Percentiles rank a stretch among this genome's conserved stretches.
Evolutionary conservation across 2,329 filamentous ascomycete species (phyloP).

Genomic region (Trichophyton simii): DNA sequence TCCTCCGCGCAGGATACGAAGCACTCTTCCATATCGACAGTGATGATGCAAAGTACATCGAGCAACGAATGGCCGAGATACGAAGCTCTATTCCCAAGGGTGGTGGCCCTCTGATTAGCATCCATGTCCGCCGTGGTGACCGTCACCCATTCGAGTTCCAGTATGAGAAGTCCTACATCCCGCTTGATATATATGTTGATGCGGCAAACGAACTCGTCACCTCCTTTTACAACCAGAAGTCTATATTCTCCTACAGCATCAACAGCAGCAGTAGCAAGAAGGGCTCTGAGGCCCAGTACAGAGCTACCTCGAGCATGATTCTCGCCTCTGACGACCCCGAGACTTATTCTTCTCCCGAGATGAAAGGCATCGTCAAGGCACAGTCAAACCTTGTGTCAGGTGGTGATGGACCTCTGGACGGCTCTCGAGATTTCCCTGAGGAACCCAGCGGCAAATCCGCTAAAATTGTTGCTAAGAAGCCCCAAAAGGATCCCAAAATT

Average conservation of each 20-base stretch:
- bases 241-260: conserved; percentile 8
- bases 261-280: conserved; percentile 14
- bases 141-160: conserved; percentile 64
- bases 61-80: conserved; percentile 46
- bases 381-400: conserved; percentile 68
- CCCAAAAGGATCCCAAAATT: conserved; percentile 53
- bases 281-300: conserved; percentile 33
- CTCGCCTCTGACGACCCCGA: conserved; percentile 72
- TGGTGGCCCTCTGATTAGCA: conserved; percentile 49
- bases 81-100: conserved; percentile 31
- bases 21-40: conserved; percentile 57
- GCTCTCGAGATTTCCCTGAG: neutral
- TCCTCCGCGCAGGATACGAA: conserved; percentile 59
- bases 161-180: conserved; percentile 66
- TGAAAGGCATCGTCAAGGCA: conserved; percentile 41
- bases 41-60: conserved; percentile 55
- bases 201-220: conserved; percentile 47
- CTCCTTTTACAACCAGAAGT: conserved; percentile 18
- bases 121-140: conserved; percentile 73
- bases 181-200: conserved; percentile 54
- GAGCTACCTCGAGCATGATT: conserved; percentile 33
- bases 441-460: conserved; percentile 4
- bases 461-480: conserved; percentile 1
- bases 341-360: conserved; percentile 55
- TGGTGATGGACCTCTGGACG: conserved; percentile 51